Percentiles rank a stretch among this genome's conserved stretches.
phyloP scores from a whole-genome alignment of 2,329 filamentous ascomycete genomes.

The Alternaria panax region DNA sequence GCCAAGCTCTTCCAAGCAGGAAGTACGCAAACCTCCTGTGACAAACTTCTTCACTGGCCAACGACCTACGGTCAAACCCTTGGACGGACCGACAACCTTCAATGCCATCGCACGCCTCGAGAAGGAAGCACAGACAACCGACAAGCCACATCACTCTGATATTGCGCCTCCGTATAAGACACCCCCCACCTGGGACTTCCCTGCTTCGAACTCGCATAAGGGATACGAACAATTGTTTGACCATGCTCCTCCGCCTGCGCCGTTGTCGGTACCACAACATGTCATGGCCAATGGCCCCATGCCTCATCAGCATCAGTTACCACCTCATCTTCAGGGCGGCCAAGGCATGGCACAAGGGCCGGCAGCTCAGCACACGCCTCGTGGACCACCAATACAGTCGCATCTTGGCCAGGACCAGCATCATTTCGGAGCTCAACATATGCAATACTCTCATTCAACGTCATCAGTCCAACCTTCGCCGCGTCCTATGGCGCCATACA shows the following conservation, averaged over 20 bases:
- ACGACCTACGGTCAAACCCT: conserved; percentile 66
- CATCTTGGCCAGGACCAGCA: conserved; percentile 74
- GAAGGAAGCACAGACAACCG: conserved; percentile 64
- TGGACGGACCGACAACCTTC: conserved; percentile 64
- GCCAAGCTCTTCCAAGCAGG: conserved; percentile 55
- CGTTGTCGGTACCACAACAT: conserved; percentile 71
- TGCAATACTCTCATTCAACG: conserved; percentile 83
- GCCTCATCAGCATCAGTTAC: conserved; percentile 83
- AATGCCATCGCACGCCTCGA: conserved; percentile 74
- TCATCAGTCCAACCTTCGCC: conserved; percentile 85
- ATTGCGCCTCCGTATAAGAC: conserved; percentile 86
- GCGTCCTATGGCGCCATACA: conserved; percentile 72
- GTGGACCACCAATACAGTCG: conserved; percentile 77
- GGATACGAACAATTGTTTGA: conserved; percentile 85
- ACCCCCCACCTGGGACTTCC: conserved; percentile 80
- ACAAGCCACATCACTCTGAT: conserved; percentile 73
- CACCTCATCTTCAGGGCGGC: conserved; percentile 78
- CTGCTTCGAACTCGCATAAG: conserved; percentile 74
- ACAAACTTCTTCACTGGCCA: conserved; percentile 70
- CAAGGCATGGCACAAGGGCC: conserved; percentile 72
- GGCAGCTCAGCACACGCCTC: conserved; percentile 77
- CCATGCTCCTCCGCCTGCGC: conserved; percentile 61
- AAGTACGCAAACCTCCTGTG: conserved; percentile 44
- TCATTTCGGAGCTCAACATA: conserved; percentile 82
- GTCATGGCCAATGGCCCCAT: conserved; percentile 69